Percentiles rank a stretch among this genome's conserved stretches.
Evolutionary conservation across 345 rosid species (phyloP).

Genomic region (Corymbia maculata): DNA sequence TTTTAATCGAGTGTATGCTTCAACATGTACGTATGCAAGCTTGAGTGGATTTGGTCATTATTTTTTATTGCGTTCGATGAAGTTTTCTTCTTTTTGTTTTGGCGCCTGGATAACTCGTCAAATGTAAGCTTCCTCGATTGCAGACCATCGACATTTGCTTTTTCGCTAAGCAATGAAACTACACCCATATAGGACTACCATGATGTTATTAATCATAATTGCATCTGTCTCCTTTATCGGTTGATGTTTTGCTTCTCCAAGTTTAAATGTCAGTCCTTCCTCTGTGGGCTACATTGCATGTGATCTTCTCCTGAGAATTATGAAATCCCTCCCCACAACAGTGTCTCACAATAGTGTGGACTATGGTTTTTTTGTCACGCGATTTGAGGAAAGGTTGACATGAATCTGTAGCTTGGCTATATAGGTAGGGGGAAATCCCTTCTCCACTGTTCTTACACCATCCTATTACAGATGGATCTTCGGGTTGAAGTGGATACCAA

Average conservation of each 20-base stretch:
- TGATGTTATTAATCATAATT: background rate
- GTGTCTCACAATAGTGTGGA: background rate
- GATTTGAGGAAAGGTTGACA: background rate
- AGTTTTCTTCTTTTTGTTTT: background rate
- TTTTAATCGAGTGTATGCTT: background rate
- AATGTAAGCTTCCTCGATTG: background rate
- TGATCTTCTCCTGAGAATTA: background rate
- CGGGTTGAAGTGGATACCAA: background rate
- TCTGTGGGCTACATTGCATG: background rate
- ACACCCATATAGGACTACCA: background rate
- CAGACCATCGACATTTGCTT: background rate
- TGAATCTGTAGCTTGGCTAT: background rate
- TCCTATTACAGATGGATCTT: background rate
- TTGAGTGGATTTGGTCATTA: background rate
- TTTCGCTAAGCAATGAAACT: background rate
- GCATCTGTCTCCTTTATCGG: background rate
- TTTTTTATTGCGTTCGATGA: background rate
- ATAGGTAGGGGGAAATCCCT: background rate
- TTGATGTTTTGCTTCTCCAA: background rate
- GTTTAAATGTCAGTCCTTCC: background rate
- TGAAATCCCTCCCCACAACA: background rate
- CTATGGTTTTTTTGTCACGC: background rate
- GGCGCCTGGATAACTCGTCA: background rate
- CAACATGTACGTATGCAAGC: background rate
- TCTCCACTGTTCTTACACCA: background rate